Base-by-base conservation (phyloP, 2,329 filamentous ascomycete genomes). In the Colletotrichum sp. region DNA sequence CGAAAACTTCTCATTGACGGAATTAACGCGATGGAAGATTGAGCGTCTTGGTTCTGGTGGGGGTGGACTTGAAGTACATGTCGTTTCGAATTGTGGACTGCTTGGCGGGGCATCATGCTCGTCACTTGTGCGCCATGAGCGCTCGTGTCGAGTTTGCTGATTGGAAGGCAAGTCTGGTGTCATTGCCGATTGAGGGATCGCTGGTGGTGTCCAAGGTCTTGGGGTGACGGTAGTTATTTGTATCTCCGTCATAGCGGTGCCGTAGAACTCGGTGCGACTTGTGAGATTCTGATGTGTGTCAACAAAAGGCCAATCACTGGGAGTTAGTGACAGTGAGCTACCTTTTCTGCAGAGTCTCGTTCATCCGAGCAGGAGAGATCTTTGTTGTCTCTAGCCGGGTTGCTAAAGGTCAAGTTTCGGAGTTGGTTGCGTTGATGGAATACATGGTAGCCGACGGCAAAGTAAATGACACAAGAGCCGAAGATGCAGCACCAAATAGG, bases 401-500 rank as follows among this genome's bases (percentile, higher is more conserved):
- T 86, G 79, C 85, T 89, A 55, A 89, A 79, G 2, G 89, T 89
- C 55, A 92, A 81, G 80, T 91, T 91, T 56, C 85, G 87, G 65
- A 90, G 83, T 75, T 86, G 85, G 75, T 92, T 92, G 10, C 90
- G 84, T 64, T 90, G 88, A 71, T 88, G 89, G 78, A 92, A 92
- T 26, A 92, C 90, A 66, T 91, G 88, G 78, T 89, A 91, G 26
- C 90, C 90, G 58, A 92, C 90, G 34, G 90, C 83, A 24, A 89
- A 82, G 77, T 92, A 92, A 71, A 91, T 90, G 64, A 89, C 71
- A 18, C 88, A 82, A 0, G 90, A 92, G 14, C 90, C 82, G 61
- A 87, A 81, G 68, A 91, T 91, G 80, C 90, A 92, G 13, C 89
- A 84, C 90, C 90, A 92, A 62, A 92, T 90, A 4, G 91, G 88